Evolutionary conservation across 1,284 basidiomycete species (phyloP), one percentile per base, ranked within the genome.

Genomic region (Puccinia coronata): DNA sequence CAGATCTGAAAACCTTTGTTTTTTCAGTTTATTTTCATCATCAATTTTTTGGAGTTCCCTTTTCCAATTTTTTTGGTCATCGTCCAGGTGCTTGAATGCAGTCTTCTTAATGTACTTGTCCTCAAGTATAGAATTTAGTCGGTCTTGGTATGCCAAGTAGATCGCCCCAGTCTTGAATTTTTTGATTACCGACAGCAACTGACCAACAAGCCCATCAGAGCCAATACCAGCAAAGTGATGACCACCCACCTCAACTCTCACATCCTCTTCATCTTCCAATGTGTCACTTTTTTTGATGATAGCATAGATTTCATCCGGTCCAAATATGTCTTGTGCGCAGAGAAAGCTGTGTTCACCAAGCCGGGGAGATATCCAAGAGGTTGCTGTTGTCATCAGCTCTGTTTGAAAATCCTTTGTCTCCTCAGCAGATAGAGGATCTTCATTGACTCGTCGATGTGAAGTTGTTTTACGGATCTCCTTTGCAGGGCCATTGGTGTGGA

Each of bases 11-110:
- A 11, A 39, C 14, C 16, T n/a, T 65, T 16, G 31, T 34, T n/a
- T 31, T 34, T 16, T 65, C 34, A 20, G 39, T 39, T 16, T 20
- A 18, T n/a, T 39, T 65, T 65, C 61, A 65, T 8, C 31, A 39
- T 18, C 9, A 20, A 20, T 39, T 65, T 65, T 18, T 18, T 2
- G 23, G n/a, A n/a, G n/a, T n/a, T n/a, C n/a, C n/a, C n/a, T n/a
- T n/a, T n/a, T n/a, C n/a, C n/a, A n/a, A n/a, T 65, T 65, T n/a
- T 41, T 65, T n/a, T 65, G 61, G 20, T 65, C 39, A 28, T 39
- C 23, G 20, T 36, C 8, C 31, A 65, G 25, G 23, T 5, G 16
- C 23, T 65, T 65, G 18, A 39, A 41, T 39, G 61, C 34, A 20
- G 39, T 67, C 23, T 28, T 67, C 39, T 43, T 43, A 6, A n/a